These are phyloP conservation scores for Chaetomiaceae sp. DNA, from an alignment of 2,329 filamentous ascomycete species.

Conservation along the genomic window DNA sequence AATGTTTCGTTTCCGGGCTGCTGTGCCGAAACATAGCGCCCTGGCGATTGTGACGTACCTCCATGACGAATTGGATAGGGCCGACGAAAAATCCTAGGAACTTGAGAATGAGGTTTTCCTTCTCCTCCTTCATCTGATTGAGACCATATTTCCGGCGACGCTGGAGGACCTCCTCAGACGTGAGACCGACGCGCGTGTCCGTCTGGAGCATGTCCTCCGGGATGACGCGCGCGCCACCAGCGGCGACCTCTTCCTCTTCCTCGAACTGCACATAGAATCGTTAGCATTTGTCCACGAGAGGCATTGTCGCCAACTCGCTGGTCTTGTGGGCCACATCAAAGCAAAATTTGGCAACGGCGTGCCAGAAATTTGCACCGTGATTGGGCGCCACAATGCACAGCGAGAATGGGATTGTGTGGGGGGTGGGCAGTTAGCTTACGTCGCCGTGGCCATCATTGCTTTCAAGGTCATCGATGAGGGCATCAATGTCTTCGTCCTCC, in stretches of 20 bases:
- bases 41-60: conserved; percentile 49
- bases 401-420: neutral
- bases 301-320: neutral
- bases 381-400: neutral
- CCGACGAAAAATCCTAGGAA: conserved; percentile 80
- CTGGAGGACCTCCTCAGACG: conserved; percentile 60
- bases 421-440: conserved; percentile 17
- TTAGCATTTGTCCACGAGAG: conserved; percentile 11
- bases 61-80: conserved; percentile 92
- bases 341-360: neutral
- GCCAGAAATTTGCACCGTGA: neutral
- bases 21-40: conserved; percentile 14
- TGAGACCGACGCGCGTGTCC: conserved; percentile 65
- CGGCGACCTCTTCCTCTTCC: conserved; percentile 40
- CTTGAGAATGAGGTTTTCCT: conserved; percentile 78
- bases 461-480: conserved; percentile 82
- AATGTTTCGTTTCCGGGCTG: conserved; percentile 26
- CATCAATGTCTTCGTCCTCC: conserved; percentile 79
- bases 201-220: conserved; percentile 70
- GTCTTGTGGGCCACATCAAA: neutral
- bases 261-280: conserved; percentile 46
- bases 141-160: conserved; percentile 70
- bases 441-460: conserved; percentile 68
- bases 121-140: conserved; percentile 87
- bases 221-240: conserved; percentile 55